phyloP scores from a whole-genome alignment of 2,329 filamentous ascomycete genomes.

The Colletotrichum endophyticum region DNA sequence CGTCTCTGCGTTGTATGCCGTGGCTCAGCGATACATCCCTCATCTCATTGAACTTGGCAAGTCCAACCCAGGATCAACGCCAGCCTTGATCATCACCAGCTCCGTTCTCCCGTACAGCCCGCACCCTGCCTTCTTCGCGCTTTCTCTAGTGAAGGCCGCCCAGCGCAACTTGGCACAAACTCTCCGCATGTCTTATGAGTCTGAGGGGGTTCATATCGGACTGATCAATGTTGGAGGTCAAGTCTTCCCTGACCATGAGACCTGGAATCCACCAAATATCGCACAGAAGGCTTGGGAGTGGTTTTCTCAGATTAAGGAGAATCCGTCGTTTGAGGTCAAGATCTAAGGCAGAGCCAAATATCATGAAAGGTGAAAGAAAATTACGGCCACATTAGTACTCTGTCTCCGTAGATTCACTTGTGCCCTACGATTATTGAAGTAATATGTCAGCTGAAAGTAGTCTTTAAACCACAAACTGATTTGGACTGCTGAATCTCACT shows the following conservation, averaged over 20 bases:
- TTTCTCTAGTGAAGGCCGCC: conserved; percentile 55
- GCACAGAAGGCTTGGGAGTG: conserved; percentile 47
- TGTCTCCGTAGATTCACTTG: not conserved
- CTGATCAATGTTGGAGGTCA: conserved; percentile 49
- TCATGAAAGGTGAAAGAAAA: no score
- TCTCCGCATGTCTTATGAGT: conserved; percentile 41
- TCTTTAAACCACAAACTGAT: accelerated
- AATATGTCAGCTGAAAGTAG: no score
- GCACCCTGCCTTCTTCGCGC: conserved; percentile 48
- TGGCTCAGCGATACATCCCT: conserved; percentile 52
- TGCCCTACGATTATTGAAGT: not conserved
- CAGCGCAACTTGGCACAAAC: conserved; percentile 54
- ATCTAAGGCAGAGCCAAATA: not conserved
- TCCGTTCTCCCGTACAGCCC: conserved; percentile 52
- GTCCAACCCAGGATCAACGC: conserved; percentile 34
- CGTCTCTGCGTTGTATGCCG: conserved; percentile 50
- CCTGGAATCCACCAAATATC: conserved; percentile 31
- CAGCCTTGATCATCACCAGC: conserved; percentile 53
- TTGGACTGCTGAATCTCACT: not conserved
- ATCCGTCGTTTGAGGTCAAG: conserved; percentile 40
- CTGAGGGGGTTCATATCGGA: conserved; percentile 49
- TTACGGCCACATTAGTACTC: no score
- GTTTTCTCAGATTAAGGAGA: conserved; percentile 41
- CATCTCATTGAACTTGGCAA: conserved; percentile 37
- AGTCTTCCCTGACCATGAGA: conserved; percentile 33